Percentiles rank a stretch among this genome's conserved stretches.
Evolutionary conservation across 2,329 filamentous ascomycete genomes (phyloP).

Genomic region (Fusarium sp.): DNA sequence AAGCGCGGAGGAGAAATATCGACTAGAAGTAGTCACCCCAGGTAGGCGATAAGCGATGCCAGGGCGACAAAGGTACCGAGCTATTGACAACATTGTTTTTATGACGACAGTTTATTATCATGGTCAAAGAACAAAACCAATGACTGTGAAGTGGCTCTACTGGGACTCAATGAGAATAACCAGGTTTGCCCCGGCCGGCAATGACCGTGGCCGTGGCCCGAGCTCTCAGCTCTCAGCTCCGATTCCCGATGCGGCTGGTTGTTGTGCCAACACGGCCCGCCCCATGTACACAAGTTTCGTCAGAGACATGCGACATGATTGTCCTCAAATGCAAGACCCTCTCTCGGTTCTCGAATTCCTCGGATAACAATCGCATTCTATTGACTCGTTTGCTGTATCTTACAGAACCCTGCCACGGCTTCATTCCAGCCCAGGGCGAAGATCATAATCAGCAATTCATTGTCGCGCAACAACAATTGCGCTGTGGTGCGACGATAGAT

Average conservation of each 20-base stretch:
- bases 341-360: constrained; percentile 20
- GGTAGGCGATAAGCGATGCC: constrained; percentile 1
- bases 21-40: constrained; percentile 14
- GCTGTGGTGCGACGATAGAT: constrained; percentile 26
- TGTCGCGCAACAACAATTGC: constrained; percentile 25
- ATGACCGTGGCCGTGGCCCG: constrained; percentile 15
- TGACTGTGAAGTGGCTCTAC: constrained; percentile 28
- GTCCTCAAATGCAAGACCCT: constrained; percentile 21
- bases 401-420: constrained; percentile 14
- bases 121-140: constrained; percentile 7
- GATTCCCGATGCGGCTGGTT: constrained; percentile 32
- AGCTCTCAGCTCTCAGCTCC: constrained; percentile 19
- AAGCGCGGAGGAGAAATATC: constrained; percentile 22
- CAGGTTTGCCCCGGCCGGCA: not conserved
- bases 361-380: constrained; percentile 39
- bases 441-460: constrained; percentile 16
- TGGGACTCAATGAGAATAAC: constrained; percentile 1
- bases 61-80: constrained; percentile 17
- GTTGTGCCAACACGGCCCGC: constrained; percentile 45
- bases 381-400: constrained; percentile 8
- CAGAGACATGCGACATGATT: constrained; percentile 35
- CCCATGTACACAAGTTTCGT: constrained; percentile 35
- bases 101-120: constrained; percentile 3
- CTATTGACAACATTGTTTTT: constrained; percentile 28
- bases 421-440: constrained; percentile 30